Conservation (phyloP, 108 stramenopile species). For the Pseudonitzschia delicatissima region DNA sequence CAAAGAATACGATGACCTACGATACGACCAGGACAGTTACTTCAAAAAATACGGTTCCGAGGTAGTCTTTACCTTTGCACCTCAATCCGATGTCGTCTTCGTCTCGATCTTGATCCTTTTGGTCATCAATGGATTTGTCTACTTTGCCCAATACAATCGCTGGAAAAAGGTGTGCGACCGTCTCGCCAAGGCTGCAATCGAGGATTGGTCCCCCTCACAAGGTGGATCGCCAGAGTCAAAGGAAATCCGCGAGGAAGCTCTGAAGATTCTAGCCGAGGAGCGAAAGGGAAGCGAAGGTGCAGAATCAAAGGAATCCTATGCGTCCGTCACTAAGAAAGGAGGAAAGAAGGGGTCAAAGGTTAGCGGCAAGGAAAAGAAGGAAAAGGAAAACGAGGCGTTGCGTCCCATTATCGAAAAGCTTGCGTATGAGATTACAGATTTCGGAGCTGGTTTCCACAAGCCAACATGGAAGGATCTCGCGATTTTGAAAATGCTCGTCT, state of each 20-base stretch:
- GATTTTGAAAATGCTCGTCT: slow-evolving; percentile 55
- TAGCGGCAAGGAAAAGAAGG: slow-evolving; percentile 63
- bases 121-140: slow-evolving; percentile 52
- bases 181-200: slow-evolving; percentile 72
- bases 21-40: slow-evolving; percentile 83
- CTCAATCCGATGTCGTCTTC: slow-evolving; percentile 65
- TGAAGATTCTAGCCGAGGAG: slow-evolving; percentile 46
- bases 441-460: slow-evolving; percentile 86
- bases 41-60: slow-evolving; percentile 70
- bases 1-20: slow-evolving; percentile 76
- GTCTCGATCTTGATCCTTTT: slow-evolving; percentile 62
- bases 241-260: slow-evolving; percentile 64
- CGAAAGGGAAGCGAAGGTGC: not conserved
- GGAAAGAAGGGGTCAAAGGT: slow-evolving; percentile 51
- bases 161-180: slow-evolving; percentile 78
- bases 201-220: slow-evolving; percentile 68
- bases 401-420: slow-evolving; percentile 65
- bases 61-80: slow-evolving; percentile 77
- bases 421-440: slow-evolving; percentile 76
- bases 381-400: slow-evolving; percentile 56
- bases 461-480: slow-evolving; percentile 79
- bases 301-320: slow-evolving; percentile 12
- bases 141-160: slow-evolving; percentile 63
- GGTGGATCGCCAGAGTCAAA: slow-evolving; percentile 78
- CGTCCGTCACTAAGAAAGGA: slow-evolving; percentile 9